A percentile compares a stretch with the other conserved stretches of the same genome.
Evolutionary conservation across 345 rosid species (phyloP).

Genomic region (Microcos paniculata): DNA sequence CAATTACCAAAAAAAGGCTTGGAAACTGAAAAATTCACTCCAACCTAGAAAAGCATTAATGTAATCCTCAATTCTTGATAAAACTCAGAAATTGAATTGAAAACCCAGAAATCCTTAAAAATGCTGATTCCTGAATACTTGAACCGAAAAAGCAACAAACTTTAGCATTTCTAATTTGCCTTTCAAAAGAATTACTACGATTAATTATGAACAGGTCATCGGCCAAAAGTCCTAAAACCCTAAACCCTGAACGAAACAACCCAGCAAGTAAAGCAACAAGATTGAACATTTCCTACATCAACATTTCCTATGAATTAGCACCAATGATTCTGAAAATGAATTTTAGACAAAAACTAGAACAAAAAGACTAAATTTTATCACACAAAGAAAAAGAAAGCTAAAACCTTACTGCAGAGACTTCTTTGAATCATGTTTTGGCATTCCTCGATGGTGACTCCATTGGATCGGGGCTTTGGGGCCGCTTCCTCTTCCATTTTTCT

Average conservation of each 20-base stretch:
- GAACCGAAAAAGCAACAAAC: not conserved
- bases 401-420: conserved; percentile 51
- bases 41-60: not conserved
- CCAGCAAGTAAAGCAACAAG: not conserved
- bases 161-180: not conserved
- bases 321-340: not conserved
- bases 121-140: not conserved
- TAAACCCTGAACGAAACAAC: conserved; percentile 11
- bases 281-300: not conserved
- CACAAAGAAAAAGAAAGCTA: not conserved
- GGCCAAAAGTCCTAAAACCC: conserved; percentile 18
- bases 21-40: not conserved
- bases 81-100: not conserved
- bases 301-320: not conserved
- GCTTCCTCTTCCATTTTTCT: too few relatives aligned
- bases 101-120: not conserved
- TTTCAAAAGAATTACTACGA: not conserved
- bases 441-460: conserved; percentile 34
- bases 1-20: not conserved
- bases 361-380: not conserved
- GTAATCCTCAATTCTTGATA: not conserved
- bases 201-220: not conserved
- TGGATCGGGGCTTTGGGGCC: not conserved
- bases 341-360: not conserved
- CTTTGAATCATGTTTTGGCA: conserved; percentile 46